phyloP scores from a whole-genome alignment of 208 protist genomes.

The Leishmania guyanensis region DNA sequence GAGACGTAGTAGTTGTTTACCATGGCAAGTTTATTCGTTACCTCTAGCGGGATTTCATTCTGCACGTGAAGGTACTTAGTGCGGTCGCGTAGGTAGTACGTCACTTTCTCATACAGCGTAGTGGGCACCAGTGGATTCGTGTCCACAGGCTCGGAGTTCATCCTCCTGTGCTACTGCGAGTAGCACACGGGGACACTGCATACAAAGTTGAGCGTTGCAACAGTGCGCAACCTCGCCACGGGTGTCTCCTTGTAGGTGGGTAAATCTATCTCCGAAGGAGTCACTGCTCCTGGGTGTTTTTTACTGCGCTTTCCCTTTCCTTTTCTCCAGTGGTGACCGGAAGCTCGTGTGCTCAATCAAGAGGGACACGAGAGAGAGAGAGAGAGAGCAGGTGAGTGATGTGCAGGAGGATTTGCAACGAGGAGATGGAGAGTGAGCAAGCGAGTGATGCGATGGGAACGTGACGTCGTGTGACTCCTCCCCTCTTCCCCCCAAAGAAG shows the following conservation, averaged over 20 bases:
- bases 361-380: not conserved
- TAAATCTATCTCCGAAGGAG: not conserved
- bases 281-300: not conserved
- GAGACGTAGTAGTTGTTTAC: constrained; percentile 66
- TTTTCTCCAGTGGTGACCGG: not conserved
- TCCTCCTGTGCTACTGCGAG: not conserved
- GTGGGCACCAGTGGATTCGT: constrained; percentile 14
- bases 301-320: not conserved
- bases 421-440: not conserved
- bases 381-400: not conserved
- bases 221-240: not conserved
- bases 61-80: constrained; percentile 34
- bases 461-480: too few species aligned
- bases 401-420: not conserved
- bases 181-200: not conserved
- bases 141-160: constrained; percentile 8
- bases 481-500: not conserved
- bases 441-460: not conserved
- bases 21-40: constrained; percentile 33
- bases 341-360: not conserved
- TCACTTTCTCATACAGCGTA: constrained; percentile 19
- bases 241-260: not conserved
- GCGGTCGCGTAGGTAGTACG: constrained; percentile 34
- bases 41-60: constrained; percentile 33
- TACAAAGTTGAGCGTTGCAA: not conserved